Conservation (phyloP, 768 basidiomycete species). For the Suillus subluteus region DNA sequence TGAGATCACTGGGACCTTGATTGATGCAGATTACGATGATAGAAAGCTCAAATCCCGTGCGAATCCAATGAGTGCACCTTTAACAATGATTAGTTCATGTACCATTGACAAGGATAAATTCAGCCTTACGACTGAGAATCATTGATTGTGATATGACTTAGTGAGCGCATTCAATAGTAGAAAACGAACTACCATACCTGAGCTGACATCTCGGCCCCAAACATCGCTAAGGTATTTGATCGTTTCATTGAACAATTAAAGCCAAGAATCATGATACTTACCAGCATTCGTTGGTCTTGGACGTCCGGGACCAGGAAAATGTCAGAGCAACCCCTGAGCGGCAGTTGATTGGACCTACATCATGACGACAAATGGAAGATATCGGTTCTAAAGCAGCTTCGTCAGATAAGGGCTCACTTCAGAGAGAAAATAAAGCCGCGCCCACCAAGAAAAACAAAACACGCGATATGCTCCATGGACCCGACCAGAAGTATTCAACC, state of each 20-base stretch:
- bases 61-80: constrained; percentile 13
- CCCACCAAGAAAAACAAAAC: constrained; percentile 13
- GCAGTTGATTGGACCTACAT: constrained; percentile 4
- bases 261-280: not conserved
- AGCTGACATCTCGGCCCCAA: constrained; percentile 4
- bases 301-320: not conserved
- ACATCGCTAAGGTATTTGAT: constrained; percentile 5
- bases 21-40: constrained; percentile 13
- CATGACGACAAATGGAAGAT: constrained; percentile 13
- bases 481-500: constrained; percentile 18
- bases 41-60: constrained; percentile 9
- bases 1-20: constrained; percentile 9
- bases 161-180: not conserved
- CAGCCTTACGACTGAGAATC: constrained; percentile 4
- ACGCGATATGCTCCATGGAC: constrained; percentile 14
- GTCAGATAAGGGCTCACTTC: not conserved
- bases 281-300: constrained; percentile 8
- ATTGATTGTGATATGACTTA: not conserved
- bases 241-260: not conserved
- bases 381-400: constrained; percentile 12
- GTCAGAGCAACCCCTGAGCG: not conserved
- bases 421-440: not conserved
- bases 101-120: not conserved
- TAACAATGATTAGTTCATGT: not conserved
- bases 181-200: constrained; percentile 3